Conservation (phyloP, 1,139 yeast genomes). For the Eremothecium cymbalariae region DNA sequence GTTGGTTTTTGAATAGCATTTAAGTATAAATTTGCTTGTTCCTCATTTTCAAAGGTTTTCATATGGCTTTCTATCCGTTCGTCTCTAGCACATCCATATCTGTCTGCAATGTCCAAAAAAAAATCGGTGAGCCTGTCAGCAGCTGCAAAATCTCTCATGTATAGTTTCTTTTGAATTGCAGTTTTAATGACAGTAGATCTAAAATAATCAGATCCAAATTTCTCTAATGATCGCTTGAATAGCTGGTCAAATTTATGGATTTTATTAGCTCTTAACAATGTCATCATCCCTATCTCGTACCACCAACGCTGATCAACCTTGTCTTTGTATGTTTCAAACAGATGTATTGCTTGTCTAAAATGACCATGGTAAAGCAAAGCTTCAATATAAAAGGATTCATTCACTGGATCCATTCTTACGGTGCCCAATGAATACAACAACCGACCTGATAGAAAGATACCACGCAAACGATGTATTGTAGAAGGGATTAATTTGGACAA, state of each 20-base stretch:
- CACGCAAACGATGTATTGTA: slow-evolving; percentile 15
- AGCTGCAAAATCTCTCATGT: slow-evolving; percentile 12
- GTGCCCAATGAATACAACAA: slow-evolving; percentile 22
- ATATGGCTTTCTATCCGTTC: slow-evolving; percentile 2
- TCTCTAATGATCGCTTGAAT: slow-evolving; percentile 15
- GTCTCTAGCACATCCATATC: slow-evolving; percentile 15
- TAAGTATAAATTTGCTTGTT: slow-evolving; percentile 23
- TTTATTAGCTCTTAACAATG: slow-evolving; percentile 28
- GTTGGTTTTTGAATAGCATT: slow-evolving; percentile 21
- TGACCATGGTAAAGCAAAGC: slow-evolving; percentile 27
- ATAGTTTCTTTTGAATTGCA: slow-evolving; percentile 22
- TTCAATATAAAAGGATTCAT: slow-evolving; percentile 31
- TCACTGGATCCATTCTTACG: slow-evolving; percentile 31
- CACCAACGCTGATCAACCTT: slow-evolving; percentile 34
- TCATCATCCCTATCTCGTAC: slow-evolving; percentile 34
- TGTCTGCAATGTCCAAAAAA: slow-evolving; percentile 15
- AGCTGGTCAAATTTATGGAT: slow-evolving; percentile 27
- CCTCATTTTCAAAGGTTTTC: slow-evolving; percentile 17
- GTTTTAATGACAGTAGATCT: slow-evolving; percentile 20
- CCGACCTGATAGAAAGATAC: slow-evolving; percentile 23
- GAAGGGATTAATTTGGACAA: slow-evolving; percentile 21
- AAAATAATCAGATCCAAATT: slow-evolving; percentile 18
- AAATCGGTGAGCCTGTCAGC: slow-evolving; percentile 18
- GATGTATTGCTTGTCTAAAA: slow-evolving; percentile 24
- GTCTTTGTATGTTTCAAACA: slow-evolving; percentile 23